Evolutionary conservation across 108 stramenopile species (phyloP).

Genomic region (Conticribra weissflogii): DNA sequence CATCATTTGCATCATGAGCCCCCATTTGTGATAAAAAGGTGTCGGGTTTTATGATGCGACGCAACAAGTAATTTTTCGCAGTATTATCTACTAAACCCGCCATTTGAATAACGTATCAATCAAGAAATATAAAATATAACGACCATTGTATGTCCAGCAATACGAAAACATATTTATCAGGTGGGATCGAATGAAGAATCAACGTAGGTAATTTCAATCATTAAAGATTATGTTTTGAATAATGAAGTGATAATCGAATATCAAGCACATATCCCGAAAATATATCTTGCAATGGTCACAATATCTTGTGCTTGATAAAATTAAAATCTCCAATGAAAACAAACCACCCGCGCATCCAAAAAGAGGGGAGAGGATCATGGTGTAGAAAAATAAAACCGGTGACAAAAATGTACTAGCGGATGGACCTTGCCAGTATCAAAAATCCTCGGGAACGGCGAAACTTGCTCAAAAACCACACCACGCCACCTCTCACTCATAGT

Average conservation of each 20-base stretch:
- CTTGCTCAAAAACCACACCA: slow-evolving; percentile 50
- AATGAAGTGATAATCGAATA: background rate
- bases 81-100: no score
- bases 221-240: slow-evolving; percentile 11
- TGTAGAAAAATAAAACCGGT: slow-evolving; percentile 41
- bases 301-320: slow-evolving; percentile 6
- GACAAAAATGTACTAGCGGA: slow-evolving; percentile 40
- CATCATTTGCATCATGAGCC: no score
- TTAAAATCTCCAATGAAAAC: slow-evolving; percentile 3
- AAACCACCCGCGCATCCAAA: slow-evolving; percentile 26
- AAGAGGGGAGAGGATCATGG: slow-evolving; percentile 54
- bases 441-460: slow-evolving; percentile 25
- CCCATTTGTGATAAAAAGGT: no score
- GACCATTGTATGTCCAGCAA: no score
- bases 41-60: no score
- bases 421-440: slow-evolving; percentile 40
- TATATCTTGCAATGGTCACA: slow-evolving; percentile 16
- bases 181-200: slow-evolving; percentile 8
- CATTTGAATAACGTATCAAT: no score
- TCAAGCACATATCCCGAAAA: slow-evolving; percentile 4
- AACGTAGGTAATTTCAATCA: slow-evolving; percentile 31
- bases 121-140: no score
- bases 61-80: no score
- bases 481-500: slow-evolving; percentile 52
- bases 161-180: no score